A percentile compares a stretch with the other conserved stretches of the same genome.
phyloP scores from a whole-genome alignment of 2,329 filamentous ascomycete genomes.

The Blastomyces silverae region DNA sequence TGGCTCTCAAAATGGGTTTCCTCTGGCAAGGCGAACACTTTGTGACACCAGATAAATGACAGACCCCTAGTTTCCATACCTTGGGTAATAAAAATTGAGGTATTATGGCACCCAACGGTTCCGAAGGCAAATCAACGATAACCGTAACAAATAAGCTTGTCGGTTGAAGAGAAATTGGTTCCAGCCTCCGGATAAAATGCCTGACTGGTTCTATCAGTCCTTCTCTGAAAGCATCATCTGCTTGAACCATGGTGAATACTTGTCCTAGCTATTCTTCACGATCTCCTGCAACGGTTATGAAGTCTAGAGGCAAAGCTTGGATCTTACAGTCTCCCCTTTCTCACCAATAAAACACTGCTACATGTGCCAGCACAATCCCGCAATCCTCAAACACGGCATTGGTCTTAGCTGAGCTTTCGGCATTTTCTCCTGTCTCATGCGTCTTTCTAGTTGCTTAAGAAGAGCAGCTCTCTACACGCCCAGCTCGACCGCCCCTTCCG shows the following conservation, averaged over 20 bases:
- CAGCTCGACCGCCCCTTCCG: conserved; percentile 6
- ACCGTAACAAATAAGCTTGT: not conserved
- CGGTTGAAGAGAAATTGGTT: not conserved
- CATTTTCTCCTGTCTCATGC: not conserved
- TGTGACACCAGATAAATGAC: not conserved
- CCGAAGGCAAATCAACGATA: not conserved
- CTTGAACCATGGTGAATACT: conserved; percentile 4
- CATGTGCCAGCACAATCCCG: conserved; percentile 7
- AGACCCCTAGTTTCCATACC: not conserved
- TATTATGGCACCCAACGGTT: not conserved
- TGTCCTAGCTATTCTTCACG: too few relatives aligned
- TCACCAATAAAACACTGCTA: conserved; percentile 10
- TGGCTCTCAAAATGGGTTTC: not conserved
- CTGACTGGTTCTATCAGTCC: not conserved
- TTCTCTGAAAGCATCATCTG: conserved; percentile 1
- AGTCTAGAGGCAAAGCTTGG: not conserved
- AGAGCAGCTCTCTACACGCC: conserved; percentile 8
- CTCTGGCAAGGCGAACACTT: not conserved
- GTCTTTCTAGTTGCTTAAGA: conserved; percentile 9
- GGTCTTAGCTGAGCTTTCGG: not conserved
- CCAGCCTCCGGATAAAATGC: too few relatives aligned
- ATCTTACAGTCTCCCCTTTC: conserved; percentile 5
- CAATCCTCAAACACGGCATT: conserved; percentile 10
- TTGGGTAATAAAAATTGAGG: too few relatives aligned
- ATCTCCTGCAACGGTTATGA: too few relatives aligned